A percentile compares a stretch with the other conserved stretches of the same genome.
Conservation (phyloP, 78 protist genomes). For the Protostelium mycophagum region DNA sequence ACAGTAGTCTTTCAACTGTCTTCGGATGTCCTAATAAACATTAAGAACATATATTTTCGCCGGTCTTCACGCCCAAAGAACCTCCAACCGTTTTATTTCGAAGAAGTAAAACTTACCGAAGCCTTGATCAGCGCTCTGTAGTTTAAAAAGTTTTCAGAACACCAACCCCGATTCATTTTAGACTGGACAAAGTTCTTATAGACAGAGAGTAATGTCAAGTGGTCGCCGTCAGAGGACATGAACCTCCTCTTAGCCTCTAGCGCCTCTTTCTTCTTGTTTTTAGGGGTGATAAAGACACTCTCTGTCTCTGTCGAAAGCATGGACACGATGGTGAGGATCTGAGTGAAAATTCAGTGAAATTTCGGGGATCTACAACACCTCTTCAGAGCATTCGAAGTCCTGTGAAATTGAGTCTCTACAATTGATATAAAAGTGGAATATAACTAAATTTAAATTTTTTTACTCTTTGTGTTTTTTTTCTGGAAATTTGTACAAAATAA, state of each 20-base stretch:
- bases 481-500: neutral
- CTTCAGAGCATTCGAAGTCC: constrained; percentile 40
- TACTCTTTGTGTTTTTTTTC: neutral
- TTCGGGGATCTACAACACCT: constrained; percentile 15
- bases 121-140: constrained; percentile 49
- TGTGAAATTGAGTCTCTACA: neutral
- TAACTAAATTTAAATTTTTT: neutral
- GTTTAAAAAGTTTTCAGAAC: constrained; percentile 43
- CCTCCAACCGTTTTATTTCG: neutral
- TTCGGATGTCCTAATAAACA: constrained; percentile 29
- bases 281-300: constrained; percentile 29
- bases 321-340: constrained; percentile 16
- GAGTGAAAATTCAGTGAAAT: neutral
- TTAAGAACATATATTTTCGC: neutral
- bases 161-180: constrained; percentile 31
- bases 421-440: neutral
- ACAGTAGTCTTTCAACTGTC: constrained; percentile 49
- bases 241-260: constrained; percentile 33
- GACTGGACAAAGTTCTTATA: constrained; percentile 43
- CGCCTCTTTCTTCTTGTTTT: constrained; percentile 27
- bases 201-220: constrained; percentile 29
- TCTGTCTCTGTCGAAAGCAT: constrained; percentile 43
- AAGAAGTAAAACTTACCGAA: constrained; percentile 11
- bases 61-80: neutral
- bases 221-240: constrained; percentile 67